Percentiles rank a stretch among this genome's conserved stretches.
Conservation (phyloP, 2,329 filamentous ascomycete species). For the Paraphaeosphaeria sporulosa region DNA sequence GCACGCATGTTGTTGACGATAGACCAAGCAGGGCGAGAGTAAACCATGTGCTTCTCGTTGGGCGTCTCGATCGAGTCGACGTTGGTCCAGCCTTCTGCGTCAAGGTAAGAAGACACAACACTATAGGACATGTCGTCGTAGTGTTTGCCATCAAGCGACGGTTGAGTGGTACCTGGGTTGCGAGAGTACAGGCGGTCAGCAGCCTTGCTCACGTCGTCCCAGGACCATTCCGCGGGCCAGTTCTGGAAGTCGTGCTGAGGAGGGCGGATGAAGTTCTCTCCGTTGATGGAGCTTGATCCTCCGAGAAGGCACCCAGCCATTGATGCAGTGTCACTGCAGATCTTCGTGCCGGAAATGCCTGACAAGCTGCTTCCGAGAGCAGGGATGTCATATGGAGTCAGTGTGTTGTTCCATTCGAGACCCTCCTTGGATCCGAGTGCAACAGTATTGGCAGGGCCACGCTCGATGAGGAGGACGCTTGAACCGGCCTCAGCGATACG, state of each 20-base stretch:
- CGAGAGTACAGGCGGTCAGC: slow-evolving; percentile 45
- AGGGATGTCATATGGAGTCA: slow-evolving; percentile 76
- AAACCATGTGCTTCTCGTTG: slow-evolving; percentile 67
- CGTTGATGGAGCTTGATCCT: slow-evolving; percentile 57
- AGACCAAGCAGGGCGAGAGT: slow-evolving; percentile 68
- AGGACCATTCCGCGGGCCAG: slow-evolving; percentile 67
- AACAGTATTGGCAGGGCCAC: slow-evolving; percentile 60
- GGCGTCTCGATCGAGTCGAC: slow-evolving; percentile 66
- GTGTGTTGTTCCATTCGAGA: slow-evolving; percentile 66
- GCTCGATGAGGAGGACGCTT: slow-evolving; percentile 64
- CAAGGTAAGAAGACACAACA: slow-evolving; percentile 65
- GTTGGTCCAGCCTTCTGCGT: slow-evolving; percentile 65
- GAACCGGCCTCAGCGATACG: slow-evolving; percentile 67
- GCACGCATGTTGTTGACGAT: slow-evolving; percentile 69
- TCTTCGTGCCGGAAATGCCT: slow-evolving; percentile 51
- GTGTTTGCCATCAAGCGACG: slow-evolving; percentile 68
- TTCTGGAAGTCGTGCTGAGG: slow-evolving; percentile 47
- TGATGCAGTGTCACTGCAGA: slow-evolving; percentile 66
- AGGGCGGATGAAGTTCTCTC: slow-evolving; percentile 60
- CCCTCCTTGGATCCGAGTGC: slow-evolving; percentile 33
- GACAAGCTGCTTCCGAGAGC: slow-evolving; percentile 60
- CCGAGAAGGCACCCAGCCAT: slow-evolving; percentile 65
- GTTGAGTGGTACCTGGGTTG: slow-evolving; percentile 57
- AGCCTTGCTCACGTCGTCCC: slow-evolving; percentile 25
- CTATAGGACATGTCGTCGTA: slow-evolving; percentile 71